Conservation (phyloP, 2,329 filamentous ascomycete genomes). For the Claviceps quebecensis region DNA sequence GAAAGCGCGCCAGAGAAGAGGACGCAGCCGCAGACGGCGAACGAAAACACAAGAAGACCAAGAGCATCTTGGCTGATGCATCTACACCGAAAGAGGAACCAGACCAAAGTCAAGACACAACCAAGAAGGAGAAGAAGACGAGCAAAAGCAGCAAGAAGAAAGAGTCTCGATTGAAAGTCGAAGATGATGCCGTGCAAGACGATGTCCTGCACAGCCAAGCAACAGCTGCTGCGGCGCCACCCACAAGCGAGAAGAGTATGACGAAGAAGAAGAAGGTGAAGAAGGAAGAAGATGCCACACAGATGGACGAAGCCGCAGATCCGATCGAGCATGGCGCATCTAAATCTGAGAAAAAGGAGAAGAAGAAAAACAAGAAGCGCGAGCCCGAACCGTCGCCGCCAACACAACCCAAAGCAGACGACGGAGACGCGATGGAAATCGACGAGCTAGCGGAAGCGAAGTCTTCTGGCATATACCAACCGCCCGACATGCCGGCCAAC, state of each 20-base stretch:
- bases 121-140: constrained; percentile 22
- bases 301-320: constrained; percentile 2
- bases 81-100: constrained; percentile 9
- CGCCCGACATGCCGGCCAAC: constrained; percentile 24
- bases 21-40: constrained; percentile 24
- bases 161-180: constrained; percentile 11
- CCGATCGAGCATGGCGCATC: constrained; percentile 6
- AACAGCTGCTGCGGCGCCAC: background rate
- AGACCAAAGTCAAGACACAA: constrained; percentile 19
- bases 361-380: constrained; percentile 13
- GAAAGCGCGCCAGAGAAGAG: constrained; percentile 32
- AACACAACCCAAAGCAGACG: background rate
- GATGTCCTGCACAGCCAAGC: background rate
- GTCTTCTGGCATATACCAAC: constrained; percentile 21
- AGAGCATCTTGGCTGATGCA: constrained; percentile 25
- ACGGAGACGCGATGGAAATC: constrained; percentile 25
- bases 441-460: constrained; percentile 18
- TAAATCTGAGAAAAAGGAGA: constrained; percentile 20
- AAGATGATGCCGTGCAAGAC: background rate
- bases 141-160: constrained; percentile 17
- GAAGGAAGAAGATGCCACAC: constrained; percentile 12
- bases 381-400: background rate
- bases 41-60: constrained; percentile 36
- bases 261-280: constrained; percentile 16
- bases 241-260: constrained; percentile 5